Percentiles rank a stretch among this genome's conserved stretches.
Conservation (phyloP, 179 eudicot species). For the Nepenthes alata region DNA sequence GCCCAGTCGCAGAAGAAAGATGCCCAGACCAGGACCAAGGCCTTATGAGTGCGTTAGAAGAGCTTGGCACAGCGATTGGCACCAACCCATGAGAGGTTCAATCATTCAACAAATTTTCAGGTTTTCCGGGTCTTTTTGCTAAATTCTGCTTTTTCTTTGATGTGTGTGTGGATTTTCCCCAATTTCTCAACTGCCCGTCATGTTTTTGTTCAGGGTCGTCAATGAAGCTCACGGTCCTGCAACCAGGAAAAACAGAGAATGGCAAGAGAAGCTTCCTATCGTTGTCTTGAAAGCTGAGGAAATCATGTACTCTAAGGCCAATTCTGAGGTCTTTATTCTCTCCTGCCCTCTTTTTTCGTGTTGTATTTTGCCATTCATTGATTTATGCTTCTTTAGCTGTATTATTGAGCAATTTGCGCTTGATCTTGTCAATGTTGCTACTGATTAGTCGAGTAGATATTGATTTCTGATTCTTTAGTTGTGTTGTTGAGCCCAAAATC, state of each 20-base stretch:
- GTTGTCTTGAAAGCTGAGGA: conserved; percentile 87
- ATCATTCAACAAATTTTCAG: conserved; percentile 74
- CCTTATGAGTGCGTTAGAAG: conserved; percentile 86
- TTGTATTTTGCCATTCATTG: conserved; percentile 1
- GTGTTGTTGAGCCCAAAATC: background rate
- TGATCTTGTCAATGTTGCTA: background rate
- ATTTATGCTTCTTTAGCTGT: conserved; percentile 1
- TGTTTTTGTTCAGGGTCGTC: conserved; percentile 54
- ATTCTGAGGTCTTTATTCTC: conserved; percentile 59
- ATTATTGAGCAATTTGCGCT: background rate
- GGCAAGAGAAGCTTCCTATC: conserved; percentile 79
- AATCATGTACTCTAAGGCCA: conserved; percentile 94
- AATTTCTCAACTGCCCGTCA: conserved; percentile 13
- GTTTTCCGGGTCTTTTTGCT: conserved; percentile 15
- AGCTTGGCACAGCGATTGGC: conserved; percentile 91
- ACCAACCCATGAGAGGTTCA: conserved; percentile 81
- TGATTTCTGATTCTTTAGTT: background rate
- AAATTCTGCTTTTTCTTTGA: background rate
- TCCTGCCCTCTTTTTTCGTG: background rate
- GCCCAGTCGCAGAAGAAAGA: conserved; percentile 17
- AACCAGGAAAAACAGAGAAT: conserved; percentile 67
- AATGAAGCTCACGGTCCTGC: conserved; percentile 39
- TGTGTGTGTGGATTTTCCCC: conserved; percentile 1
- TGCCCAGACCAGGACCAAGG: conserved; percentile 93
- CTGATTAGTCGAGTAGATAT: conserved; percentile 1